Evolutionary conservation across 1,284 basidiomycete genomes (phyloP).

Genomic region (Blastosporella zonata): DNA sequence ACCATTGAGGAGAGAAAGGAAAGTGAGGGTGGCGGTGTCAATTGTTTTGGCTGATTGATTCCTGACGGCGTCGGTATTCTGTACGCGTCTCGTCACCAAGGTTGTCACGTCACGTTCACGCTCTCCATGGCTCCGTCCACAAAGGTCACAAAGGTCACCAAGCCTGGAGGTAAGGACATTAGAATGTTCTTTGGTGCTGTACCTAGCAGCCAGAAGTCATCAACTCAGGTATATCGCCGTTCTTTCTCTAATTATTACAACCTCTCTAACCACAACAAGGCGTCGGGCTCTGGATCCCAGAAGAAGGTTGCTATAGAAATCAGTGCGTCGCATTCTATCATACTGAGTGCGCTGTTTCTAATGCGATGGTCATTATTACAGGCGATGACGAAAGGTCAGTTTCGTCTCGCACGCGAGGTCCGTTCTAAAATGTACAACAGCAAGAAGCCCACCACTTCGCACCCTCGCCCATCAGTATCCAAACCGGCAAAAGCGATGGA

Average conservation of each 20-base stretch:
- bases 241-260: background rate
- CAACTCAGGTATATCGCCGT: background rate
- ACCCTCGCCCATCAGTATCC: too few relatives aligned
- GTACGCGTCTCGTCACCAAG: conserved; percentile 11
- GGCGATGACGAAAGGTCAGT: background rate
- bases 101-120: conserved; percentile 12
- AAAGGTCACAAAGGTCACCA: conserved; percentile 23
- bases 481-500: too few relatives aligned
- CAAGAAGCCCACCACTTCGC: background rate
- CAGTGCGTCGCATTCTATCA: conserved; percentile 22
- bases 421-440: background rate
- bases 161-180: conserved; percentile 38
- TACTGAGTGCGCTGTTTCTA: background rate
- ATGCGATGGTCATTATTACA: conserved; percentile 13
- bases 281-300: conserved; percentile 19
- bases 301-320: conserved; percentile 28
- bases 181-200: conserved; percentile 41
- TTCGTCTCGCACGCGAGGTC: background rate
- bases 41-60: background rate
- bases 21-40: background rate
- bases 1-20: conserved; percentile 36
- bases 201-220: conserved; percentile 13
- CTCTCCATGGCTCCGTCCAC: conserved; percentile 23
- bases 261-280: background rate
- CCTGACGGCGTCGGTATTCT: background rate